Base-by-base conservation (phyloP, 345 rosid genomes). In the Populus euphratica region DNA sequence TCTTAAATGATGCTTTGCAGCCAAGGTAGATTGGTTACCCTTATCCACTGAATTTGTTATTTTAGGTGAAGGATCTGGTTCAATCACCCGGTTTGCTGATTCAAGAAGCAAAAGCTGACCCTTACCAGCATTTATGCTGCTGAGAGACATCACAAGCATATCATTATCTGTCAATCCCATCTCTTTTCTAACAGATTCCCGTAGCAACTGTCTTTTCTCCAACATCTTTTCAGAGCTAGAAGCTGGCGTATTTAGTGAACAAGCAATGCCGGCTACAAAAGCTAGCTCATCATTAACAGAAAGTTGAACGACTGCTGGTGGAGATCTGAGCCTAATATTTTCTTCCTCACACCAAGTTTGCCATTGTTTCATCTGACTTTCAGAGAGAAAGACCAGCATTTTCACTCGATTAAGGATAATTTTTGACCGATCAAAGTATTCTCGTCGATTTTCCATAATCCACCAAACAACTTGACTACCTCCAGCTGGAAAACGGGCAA, bases 391-490 rank as follows among this genome's bases (percentile, higher is more conserved):
- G 38, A 92, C 83, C 44, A 95, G 82, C 90, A 91, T 86, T 83
- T 93, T 93, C 83, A 95, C 99, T 75, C 91, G 83, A 81, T 92
- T 65, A 77, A 95, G 91, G 38, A 91, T 91, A 76, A 86, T 83
- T 80, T 91, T 93, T 31, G 97, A 81, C 73, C 99, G 89, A 75
- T 93, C 92, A 83, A 95, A 95, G 84, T 93, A 95, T 82, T 95
- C 98, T 75, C 88, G 79, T 76, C 97, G 87, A 85, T 95, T 95
- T 86, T 93, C 98, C 99, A 95, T 93, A 63, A 95, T 91, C 99
- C 99, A 95, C 99, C 97, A 95, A 76, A 89, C 93, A 69, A 95
- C 86, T 85, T 95, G 99, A 89, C 96, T 91, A 50, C 94, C 97
- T 72, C 94, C 98, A 82, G 98, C 92, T 49, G 99, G 97, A 83